Evolutionary conservation across 371 early-diverging fungal species (phyloP), one percentile per base, ranked within the genome.

Genomic region (Apophysomyces sp.): DNA sequence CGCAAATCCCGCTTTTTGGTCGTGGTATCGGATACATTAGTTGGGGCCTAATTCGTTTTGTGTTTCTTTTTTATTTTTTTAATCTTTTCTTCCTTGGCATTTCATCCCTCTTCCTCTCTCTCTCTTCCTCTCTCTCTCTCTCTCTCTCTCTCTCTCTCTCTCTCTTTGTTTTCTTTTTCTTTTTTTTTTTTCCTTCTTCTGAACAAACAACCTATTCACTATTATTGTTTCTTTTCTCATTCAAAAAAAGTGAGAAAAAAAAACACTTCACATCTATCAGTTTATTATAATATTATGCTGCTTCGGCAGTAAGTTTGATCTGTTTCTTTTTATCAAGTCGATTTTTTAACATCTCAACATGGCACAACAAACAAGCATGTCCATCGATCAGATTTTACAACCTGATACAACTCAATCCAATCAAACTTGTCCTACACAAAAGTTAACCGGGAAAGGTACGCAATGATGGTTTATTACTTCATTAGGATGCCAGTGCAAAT

Each of bases 341-440:
- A 52, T 57, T 31, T 18, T 51, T 40, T 24, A 51, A 31, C 21
- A 21, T 51, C 13, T 13, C 44, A 60, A 32, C 9, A 72, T 72
- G 72, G 57, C 65, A 18, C 60, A 60, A 24, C 65, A 62, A 68
- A 58, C 72, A 44, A 44, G 21, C n/a, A 72, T 72, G 72, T 72
- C 72, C 41, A 68, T 72, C 52, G 65, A 65, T 24, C 62, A 68
- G 55, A 72, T 71, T 24, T 13, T 57, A 8, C 57, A 57, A 16
- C 57, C 32, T 27, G 57, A 32, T 27, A 32, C 40, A 4, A 29
- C 68, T 11, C 65, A 64, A 44, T 53, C 57, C 29, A 55, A 60
- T 21, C 49, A 51, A 15, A 18, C 55, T 36, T 55, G 44, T 55
- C 44, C 41, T 30, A 62, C 55, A 24, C 40, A 44, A 41, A 62